Percentiles rank a stretch among this genome's conserved stretches.
Evolutionary conservation across 2,329 filamentous ascomycete species (phyloP).

Genomic region (Ampelomyces quisqualis): DNA sequence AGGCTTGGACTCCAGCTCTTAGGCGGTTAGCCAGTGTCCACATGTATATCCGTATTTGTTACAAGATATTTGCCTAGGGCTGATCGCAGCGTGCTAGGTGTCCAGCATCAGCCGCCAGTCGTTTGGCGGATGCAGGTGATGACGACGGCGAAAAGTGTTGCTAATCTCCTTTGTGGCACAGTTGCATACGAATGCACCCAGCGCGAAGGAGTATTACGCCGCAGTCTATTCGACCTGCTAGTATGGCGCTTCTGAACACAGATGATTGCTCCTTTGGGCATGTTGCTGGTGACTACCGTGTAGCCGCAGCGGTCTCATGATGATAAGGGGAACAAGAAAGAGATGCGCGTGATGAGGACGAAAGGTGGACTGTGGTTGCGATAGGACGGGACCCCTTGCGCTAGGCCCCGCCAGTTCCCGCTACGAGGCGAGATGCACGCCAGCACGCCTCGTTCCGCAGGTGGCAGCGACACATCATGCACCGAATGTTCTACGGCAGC

Average conservation of each 20-base stretch:
- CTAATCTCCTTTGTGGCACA: slow-evolving; percentile 5
- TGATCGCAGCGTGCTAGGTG: too few species aligned
- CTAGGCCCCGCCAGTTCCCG: slow-evolving; percentile 6
- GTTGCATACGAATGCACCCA: neutral
- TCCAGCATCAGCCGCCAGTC: slow-evolving; percentile 1
- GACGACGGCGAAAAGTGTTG: neutral
- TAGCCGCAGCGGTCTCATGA: neutral
- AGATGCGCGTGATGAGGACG: neutral
- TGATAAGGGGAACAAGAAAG: neutral
- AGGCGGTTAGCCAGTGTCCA: too few species aligned
- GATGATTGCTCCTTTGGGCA: neutral
- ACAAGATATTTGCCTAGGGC: too few species aligned
- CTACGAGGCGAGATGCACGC: neutral
- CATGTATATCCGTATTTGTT: too few species aligned
- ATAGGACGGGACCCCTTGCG: slow-evolving; percentile 1
- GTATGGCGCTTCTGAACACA: neutral
- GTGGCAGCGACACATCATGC: neutral
- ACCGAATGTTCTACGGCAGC: slow-evolving; percentile 9
- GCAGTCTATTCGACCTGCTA: too few species aligned
- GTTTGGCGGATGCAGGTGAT: too few species aligned
- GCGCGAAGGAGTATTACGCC: too few species aligned
- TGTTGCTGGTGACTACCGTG: neutral
- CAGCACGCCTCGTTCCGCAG: slow-evolving; percentile 1
- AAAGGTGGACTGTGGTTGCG: neutral
- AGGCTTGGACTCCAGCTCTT: too few species aligned